Conservation (phyloP, 2,329 filamentous ascomycete genomes). For the Aureobasidium sp. region DNA sequence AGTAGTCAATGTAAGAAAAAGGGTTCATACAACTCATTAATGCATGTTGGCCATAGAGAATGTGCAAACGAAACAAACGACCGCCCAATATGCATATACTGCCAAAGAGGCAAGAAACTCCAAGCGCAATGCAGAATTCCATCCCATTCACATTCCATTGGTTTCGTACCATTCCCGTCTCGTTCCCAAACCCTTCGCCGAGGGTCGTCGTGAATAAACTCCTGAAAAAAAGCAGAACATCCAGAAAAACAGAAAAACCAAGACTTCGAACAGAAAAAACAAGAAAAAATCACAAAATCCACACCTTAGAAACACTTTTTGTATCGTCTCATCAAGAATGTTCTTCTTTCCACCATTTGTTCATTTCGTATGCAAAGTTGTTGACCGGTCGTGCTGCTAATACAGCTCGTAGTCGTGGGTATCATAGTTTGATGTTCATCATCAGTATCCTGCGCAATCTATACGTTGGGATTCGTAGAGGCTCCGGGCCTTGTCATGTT, state of each 20-base stretch:
- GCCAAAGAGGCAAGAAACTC: not conserved
- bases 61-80: not conserved
- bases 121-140: slow-evolving; percentile 2
- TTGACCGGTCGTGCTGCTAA: not conserved
- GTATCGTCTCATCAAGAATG: not conserved
- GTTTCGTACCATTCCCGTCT: slow-evolving; percentile 3
- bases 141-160: not conserved
- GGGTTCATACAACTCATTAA: slow-evolving; percentile 13
- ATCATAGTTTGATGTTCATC: slow-evolving; percentile 12
- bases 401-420: slow-evolving; percentile 14
- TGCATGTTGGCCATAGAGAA: slow-evolving; percentile 9
- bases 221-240: slow-evolving; percentile 2
- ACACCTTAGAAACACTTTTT: slow-evolving; percentile 14
- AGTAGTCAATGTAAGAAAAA: not conserved
- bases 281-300: slow-evolving; percentile 1
- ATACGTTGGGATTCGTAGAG: not conserved
- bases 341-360: slow-evolving; percentile 9
- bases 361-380: slow-evolving; percentile 10
- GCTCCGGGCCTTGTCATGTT: not conserved
- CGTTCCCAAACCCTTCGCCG: not conserved
- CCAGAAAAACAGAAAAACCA: slow-evolving; percentile 1
- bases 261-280: not conserved
- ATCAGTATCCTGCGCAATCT: slow-evolving; percentile 7
- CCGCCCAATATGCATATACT: slow-evolving; percentile 11
- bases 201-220: not conserved